Percentiles rank a stretch among this genome's conserved stretches.
These are phyloP conservation scores for Xylaria sp. DNA, from an alignment of 2,329 filamentous ascomycete species.

Conservation along the genomic window DNA sequence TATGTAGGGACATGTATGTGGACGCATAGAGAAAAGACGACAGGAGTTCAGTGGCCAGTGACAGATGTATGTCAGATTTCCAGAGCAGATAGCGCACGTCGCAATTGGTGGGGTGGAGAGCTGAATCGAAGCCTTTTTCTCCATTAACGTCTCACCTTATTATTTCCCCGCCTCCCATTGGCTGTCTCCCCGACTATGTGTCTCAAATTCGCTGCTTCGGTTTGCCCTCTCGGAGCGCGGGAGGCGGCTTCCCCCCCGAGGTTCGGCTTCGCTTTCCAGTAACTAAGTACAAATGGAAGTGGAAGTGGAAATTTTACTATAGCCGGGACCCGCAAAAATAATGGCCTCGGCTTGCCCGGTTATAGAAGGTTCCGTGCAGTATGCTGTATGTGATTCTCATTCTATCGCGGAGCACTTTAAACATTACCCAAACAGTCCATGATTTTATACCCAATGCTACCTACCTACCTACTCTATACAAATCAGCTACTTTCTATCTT, in stretches of 20 bases:
- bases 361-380: slow-evolving; percentile 1
- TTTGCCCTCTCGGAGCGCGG: slow-evolving; percentile 28
- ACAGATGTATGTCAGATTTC: neutral
- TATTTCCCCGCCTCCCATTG: slow-evolving; percentile 29
- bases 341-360: slow-evolving; percentile 12
- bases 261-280: slow-evolving; percentile 9
- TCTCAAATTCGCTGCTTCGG: slow-evolving; percentile 18
- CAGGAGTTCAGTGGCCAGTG: neutral
- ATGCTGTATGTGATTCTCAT: no score
- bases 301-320: neutral
- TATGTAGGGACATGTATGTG: neutral
- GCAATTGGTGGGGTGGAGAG: slow-evolving; percentile 1
- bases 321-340: slow-evolving; percentile 1
- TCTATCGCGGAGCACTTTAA: neutral
- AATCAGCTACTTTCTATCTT: neutral
- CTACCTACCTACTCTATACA: neutral
- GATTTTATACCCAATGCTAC: neutral
- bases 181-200: neutral
- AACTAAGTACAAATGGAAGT: no score
- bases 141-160: slow-evolving; percentile 7
- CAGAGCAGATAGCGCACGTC: neutral
- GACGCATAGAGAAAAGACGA: neutral
- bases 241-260: slow-evolving; percentile 32
- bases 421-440: neutral
- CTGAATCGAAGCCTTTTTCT: slow-evolving; percentile 15